A percentile compares a stretch with the other conserved stretches of the same genome.
These are phyloP conservation scores for Carpinus fangiana DNA, from an alignment of 306 rosid species.

Conservation along the genomic window DNA sequence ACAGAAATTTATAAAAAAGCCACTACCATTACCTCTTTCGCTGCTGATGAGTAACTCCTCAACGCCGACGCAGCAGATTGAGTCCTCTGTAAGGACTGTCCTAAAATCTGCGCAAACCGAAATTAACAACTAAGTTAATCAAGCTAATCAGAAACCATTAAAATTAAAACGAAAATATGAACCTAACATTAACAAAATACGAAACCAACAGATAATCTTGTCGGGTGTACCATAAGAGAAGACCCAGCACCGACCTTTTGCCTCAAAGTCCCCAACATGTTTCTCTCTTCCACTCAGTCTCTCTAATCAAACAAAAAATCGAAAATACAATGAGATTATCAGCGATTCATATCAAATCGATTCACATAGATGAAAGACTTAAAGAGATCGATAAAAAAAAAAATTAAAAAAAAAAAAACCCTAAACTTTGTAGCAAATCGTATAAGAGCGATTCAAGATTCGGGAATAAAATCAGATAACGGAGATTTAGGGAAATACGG, in stretches of 20 bases:
- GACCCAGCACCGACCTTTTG: constrained; percentile 52
- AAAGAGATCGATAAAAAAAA: too few species aligned
- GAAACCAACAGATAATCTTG: neutral
- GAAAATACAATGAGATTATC: neutral
- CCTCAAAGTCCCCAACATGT: constrained; percentile 72
- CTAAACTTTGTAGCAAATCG: neutral
- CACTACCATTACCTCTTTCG: constrained; percentile 59
- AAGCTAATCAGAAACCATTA: neutral
- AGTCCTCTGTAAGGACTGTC: constrained; percentile 50
- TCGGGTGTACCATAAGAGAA: constrained; percentile 35
- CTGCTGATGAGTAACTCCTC: constrained; percentile 62
- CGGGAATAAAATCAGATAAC: neutral
- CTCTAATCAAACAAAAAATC: neutral
- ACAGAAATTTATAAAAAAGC: neutral
- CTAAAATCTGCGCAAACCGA: constrained; percentile 15
- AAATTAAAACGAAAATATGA: neutral
- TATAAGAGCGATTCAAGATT: neutral
- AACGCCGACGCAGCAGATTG: constrained; percentile 57
- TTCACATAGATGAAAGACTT: neutral
- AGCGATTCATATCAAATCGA: neutral
- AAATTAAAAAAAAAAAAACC: neutral
- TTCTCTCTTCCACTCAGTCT: constrained; percentile 1
- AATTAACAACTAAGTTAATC: neutral
- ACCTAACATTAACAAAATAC: neutral
- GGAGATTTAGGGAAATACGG: neutral